phyloP scores from a whole-genome alignment of 345 rosid species.

The rapeseed (Brassica napus) region DNA sequence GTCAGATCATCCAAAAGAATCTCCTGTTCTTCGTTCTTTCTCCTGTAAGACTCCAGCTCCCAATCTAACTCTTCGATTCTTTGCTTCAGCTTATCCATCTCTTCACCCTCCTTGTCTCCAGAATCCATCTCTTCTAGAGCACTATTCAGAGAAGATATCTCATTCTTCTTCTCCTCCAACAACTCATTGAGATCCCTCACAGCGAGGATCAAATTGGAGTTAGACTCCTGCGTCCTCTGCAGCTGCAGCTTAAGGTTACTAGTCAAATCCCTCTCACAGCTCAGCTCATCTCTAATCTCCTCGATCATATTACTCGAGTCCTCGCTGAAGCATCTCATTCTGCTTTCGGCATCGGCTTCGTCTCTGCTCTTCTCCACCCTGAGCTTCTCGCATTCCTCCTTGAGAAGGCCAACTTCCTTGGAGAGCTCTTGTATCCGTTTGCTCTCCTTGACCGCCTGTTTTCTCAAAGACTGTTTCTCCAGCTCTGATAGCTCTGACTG shows the following conservation, averaged over 20 bases:
- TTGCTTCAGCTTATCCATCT: slow-evolving; percentile 57
- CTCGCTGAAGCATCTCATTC: slow-evolving; percentile 52
- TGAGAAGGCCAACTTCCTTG: slow-evolving; percentile 51
- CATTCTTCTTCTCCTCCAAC: slow-evolving; percentile 61
- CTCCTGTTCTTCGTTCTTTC: slow-evolving; percentile 70
- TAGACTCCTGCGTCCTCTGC: slow-evolving; percentile 82
- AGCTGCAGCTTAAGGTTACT: slow-evolving; percentile 74
- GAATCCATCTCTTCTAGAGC: slow-evolving; percentile 38
- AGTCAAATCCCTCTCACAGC: slow-evolving; percentile 67
- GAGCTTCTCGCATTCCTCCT: slow-evolving; percentile 53
- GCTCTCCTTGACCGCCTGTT: slow-evolving; percentile 70
- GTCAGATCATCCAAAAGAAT: slow-evolving; percentile 68
- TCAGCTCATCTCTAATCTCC: slow-evolving; percentile 71
- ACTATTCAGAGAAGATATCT: slow-evolving; percentile 48
- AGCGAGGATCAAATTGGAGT: slow-evolving; percentile 77
- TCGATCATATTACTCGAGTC: slow-evolving; percentile 53
- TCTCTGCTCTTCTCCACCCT: slow-evolving; percentile 40
- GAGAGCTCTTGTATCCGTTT: slow-evolving; percentile 66
- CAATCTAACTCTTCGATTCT: slow-evolving; percentile 51
- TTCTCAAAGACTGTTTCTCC: slow-evolving; percentile 81
- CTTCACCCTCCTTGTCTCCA: slow-evolving; percentile 25
- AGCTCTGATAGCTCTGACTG: slow-evolving; percentile 76
- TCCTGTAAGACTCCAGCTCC: slow-evolving; percentile 63
- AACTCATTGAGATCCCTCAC: slow-evolving; percentile 76
- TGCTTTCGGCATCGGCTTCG: slow-evolving; percentile 45